Conservation (phyloP, 2,329 filamentous ascomycete species). For the Trichoderma sp. region DNA sequence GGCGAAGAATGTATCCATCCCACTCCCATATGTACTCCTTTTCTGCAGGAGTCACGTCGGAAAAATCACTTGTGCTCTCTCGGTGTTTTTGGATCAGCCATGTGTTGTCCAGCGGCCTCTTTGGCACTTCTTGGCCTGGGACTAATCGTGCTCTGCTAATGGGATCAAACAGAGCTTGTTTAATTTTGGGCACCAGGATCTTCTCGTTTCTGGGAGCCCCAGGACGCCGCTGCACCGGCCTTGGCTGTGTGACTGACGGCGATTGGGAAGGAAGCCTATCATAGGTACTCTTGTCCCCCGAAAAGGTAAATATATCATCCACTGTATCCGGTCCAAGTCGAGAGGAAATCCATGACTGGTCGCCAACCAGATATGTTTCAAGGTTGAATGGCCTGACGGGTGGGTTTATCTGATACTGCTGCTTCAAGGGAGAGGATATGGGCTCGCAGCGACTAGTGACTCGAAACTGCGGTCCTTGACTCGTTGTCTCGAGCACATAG, state of each 20-base stretch:
- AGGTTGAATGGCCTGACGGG: slow-evolving; percentile 46
- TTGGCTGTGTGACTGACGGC: slow-evolving; percentile 22
- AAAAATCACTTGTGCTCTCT: slow-evolving; percentile 56
- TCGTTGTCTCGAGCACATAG: slow-evolving; percentile 39
- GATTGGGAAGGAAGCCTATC: slow-evolving; percentile 29
- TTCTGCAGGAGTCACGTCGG: slow-evolving; percentile 52
- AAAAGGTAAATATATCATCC: slow-evolving; percentile 30
- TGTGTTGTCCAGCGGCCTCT: slow-evolving; percentile 44
- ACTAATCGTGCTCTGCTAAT: slow-evolving; percentile 53
- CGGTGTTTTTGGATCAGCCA: slow-evolving; percentile 61
- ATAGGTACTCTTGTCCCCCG: slow-evolving; percentile 24
- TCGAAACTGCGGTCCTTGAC: slow-evolving; percentile 40
- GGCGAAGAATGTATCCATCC: slow-evolving; percentile 54
- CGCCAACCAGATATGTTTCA: slow-evolving; percentile 43
- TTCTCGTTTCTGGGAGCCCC: slow-evolving; percentile 28
- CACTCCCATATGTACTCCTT: slow-evolving; percentile 59
- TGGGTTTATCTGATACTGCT: slow-evolving; percentile 43
- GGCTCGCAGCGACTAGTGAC: slow-evolving; percentile 36
- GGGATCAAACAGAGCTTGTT: slow-evolving; percentile 55
- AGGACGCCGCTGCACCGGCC: slow-evolving; percentile 10
- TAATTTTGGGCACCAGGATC: slow-evolving; percentile 48
- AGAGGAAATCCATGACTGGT: slow-evolving; percentile 46
- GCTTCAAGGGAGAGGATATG: slow-evolving; percentile 34
- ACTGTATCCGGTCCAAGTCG: slow-evolving; percentile 39
- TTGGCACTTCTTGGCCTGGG: slow-evolving; percentile 48